Evolutionary conservation across 345 rosid genomes (phyloP), one percentile per base, ranked within the genome.

Genomic region (Ceriops tagal): DNA sequence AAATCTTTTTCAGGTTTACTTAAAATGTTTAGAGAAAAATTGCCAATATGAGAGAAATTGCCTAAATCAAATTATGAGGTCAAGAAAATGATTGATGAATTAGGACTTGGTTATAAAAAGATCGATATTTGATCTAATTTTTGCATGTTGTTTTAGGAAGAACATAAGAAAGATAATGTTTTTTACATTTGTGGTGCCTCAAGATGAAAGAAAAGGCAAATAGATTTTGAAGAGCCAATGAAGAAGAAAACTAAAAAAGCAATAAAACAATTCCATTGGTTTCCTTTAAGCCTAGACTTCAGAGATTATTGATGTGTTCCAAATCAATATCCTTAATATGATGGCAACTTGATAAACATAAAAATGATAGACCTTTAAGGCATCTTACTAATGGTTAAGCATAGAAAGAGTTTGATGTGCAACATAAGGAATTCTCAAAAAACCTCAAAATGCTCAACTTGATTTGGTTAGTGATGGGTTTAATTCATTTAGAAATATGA

Each of bases 251-350:
- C 9, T 27, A 32, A 18, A 11, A 21, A 30, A 0, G 5, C 59
- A 11, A 27, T 39, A 43, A 62, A 51, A 11, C 20, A 53, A 10
- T 46, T 62, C 11, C 2, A 58, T 0, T 31, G 43, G 56, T 68
- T 74, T 64, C 78, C 60, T 6, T 24, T 69, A n/a, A 19, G 4
- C 66, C 43, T 8, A 69, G 53, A 32, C 53, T 63, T 0, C 61
- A 75, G 21, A 68, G 69, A 15, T n/a, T 64, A 5, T 74, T 75
- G 4, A 68, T 75, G 69, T 75, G 24, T 24, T 43, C 58, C 0
- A 64, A 68, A 69, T 62, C 34, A 3, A 21, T 65, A 1, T 32
- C 67, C 20, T 22, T 16, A 3, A 69, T 69, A 30, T 2, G 55
- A 47, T 32, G 73, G 47, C 46, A 55, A 35, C 13, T n/a, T 37